Base-by-base conservation (phyloP, 2,329 filamentous ascomycete species). In the Lomentospora prolificans region DNA sequence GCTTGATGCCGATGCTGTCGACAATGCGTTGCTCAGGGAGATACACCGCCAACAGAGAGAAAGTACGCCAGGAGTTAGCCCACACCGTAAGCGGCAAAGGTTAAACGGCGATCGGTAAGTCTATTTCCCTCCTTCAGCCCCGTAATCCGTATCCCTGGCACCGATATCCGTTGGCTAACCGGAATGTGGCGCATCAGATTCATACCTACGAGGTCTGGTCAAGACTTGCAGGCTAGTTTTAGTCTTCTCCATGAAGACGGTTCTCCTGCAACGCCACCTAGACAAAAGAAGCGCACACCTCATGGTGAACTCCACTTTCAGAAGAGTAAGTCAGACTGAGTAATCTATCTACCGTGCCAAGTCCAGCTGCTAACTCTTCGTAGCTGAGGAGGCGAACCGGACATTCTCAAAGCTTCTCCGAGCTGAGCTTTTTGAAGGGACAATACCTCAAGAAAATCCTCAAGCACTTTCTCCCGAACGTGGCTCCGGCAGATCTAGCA, bases 291-390 rank as follows among this genome's bases (percentile, higher is more conserved):
- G 73, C 86, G 91, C 46, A 86, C 86, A 22, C 89, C 90, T 8
- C 88, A 95, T 66, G 89, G 89, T 54, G 94, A 96, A 69, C 80
- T 96, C 60, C 87, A 97, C 68, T 96, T 95, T 61, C 94, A 99
- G 68, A 91, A 85, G 70, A 94, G 90, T 92, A 75, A 66, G 85
- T 69, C 25, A 10, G n/a, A n/a, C n/a, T n/a, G n/a, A n/a, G n/a
- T n/a, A n/a, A n/a, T n/a, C n/a, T n/a, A n/a, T n/a, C n/a, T n/a
- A 31, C 33, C 14, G n/a, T 57, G 22, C 56, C 14, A 12, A 39
- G 10, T 7, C 30, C 17, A 6, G 50, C n/a, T 25, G 30, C 33
- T 51, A 6, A 55, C 39, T 9, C 14, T 24, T 4, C 36, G 39
- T 59, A 83, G 91, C 88, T 52, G 91, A 96, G 72, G 90, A 97